Percentiles rank a stretch among this genome's conserved stretches.
Evolutionary conservation across 352 stramenopile genomes (phyloP).

Genomic region (Phytophthora kernoviae): DNA sequence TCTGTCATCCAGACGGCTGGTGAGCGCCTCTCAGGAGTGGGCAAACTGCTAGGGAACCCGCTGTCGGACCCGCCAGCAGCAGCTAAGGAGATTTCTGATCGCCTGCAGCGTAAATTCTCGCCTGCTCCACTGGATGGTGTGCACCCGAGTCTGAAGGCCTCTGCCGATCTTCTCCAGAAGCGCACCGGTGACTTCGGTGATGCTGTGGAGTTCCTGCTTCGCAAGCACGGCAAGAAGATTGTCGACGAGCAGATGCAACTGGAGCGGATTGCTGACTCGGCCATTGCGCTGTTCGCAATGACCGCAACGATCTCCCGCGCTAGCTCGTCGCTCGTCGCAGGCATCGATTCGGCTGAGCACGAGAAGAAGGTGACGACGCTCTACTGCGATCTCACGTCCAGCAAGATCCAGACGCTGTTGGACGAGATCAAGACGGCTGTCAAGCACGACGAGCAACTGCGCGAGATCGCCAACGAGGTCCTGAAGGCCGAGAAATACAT

Average conservation of each 20-base stretch:
- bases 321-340: slow-evolving; percentile 56
- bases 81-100: slow-evolving; percentile 78
- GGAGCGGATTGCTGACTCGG: slow-evolving; percentile 83
- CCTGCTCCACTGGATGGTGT: slow-evolving; percentile 69
- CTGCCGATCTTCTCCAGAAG: slow-evolving; percentile 65
- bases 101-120: slow-evolving; percentile 83
- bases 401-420: slow-evolving; percentile 72
- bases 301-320: slow-evolving; percentile 88
- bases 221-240: slow-evolving; percentile 90
- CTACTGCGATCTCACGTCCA: slow-evolving; percentile 76
- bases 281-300: slow-evolving; percentile 86
- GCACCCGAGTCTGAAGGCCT: slow-evolving; percentile 64
- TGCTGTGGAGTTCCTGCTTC: slow-evolving; percentile 74
- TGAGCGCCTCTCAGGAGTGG: slow-evolving; percentile 76
- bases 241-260: slow-evolving; percentile 89
- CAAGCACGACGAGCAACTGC: slow-evolving; percentile 74
- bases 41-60: slow-evolving; percentile 84
- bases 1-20: slow-evolving; percentile 58
- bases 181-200: slow-evolving; percentile 81
- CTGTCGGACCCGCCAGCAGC: slow-evolving; percentile 73
- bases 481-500: slow-evolving; percentile 80
- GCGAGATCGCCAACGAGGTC: slow-evolving; percentile 80
- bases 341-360: slow-evolving; percentile 65
- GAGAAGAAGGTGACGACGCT: slow-evolving; percentile 82
- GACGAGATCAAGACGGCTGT: slow-evolving; percentile 56